Evolutionary conservation across 306 rosid genomes (phyloP).

Genomic region (Argentina anserina): DNA sequence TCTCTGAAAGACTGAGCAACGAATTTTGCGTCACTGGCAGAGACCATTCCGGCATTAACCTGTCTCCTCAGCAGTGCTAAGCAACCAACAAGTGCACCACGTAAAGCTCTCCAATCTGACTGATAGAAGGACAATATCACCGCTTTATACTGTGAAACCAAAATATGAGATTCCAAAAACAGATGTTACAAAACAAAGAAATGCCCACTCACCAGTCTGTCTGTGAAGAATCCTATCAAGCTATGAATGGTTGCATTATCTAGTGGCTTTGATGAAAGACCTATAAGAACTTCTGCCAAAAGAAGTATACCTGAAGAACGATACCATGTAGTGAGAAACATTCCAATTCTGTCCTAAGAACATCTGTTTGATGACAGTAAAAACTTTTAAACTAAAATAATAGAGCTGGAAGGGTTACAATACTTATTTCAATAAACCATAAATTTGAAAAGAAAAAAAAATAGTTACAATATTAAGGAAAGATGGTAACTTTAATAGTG

Average conservation of each 20-base stretch:
- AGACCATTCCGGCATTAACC: slow-evolving; percentile 49
- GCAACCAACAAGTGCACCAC: slow-evolving; percentile 95
- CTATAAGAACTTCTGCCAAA: slow-evolving; percentile 70
- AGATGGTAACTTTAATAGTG: not conserved
- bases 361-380: not conserved
- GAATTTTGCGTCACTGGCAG: slow-evolving; percentile 64
- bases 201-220: slow-evolving; percentile 74
- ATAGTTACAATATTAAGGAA: not conserved
- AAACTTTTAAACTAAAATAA: not conserved
- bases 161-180: slow-evolving; percentile 1
- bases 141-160: not conserved
- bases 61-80: slow-evolving; percentile 76
- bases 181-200: slow-evolving; percentile 10
- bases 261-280: slow-evolving; percentile 60
- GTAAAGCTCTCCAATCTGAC: slow-evolving; percentile 98
- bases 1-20: slow-evolving; percentile 58
- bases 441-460: not conserved
- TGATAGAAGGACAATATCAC: slow-evolving; percentile 41
- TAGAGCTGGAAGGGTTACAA: not conserved
- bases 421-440: not conserved
- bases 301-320: slow-evolving; percentile 70
- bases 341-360: slow-evolving; percentile 13
- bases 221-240: slow-evolving; percentile 75
- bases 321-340: slow-evolving; percentile 16
- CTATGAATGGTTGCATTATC: slow-evolving; percentile 55